Percentiles rank a stretch among this genome's conserved stretches.
Evolutionary conservation across 441 rosid genomes (phyloP).

Genomic region (Breynia disticha): DNA sequence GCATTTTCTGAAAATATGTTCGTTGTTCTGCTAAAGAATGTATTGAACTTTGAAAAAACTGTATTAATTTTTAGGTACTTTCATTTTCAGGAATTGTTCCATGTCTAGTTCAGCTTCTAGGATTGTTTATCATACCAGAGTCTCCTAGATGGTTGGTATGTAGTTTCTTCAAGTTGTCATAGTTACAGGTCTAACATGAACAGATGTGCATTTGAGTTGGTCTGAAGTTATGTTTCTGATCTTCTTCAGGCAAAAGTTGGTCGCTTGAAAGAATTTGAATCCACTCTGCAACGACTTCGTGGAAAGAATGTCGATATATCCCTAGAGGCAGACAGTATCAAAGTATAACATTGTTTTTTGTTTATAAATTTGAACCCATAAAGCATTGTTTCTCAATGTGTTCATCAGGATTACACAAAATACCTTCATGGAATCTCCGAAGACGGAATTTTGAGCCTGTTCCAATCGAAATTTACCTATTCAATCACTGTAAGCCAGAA

Average conservation of each 20-base stretch:
- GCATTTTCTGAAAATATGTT: not conserved
- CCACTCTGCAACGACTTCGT: constrained; percentile 33
- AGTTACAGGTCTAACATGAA: not conserved
- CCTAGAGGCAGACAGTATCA: constrained; percentile 47
- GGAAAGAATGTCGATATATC: constrained; percentile 41
- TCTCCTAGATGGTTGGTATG: constrained; percentile 68
- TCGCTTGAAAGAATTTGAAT: constrained; percentile 39
- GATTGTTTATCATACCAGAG: constrained; percentile 54
- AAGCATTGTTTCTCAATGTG: not conserved
- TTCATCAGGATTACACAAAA: constrained; percentile 29
- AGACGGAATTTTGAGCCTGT: constrained; percentile 24
- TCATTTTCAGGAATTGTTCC: constrained; percentile 31
- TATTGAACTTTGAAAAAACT: not conserved
- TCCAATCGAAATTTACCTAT: constrained; percentile 38
- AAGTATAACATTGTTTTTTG: constrained; percentile 10
- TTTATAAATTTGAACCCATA: not conserved
- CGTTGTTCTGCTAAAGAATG: not conserved
- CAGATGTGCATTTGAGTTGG: not conserved
- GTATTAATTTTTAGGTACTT: not conserved
- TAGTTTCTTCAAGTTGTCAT: not conserved
- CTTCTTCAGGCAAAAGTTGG: constrained; percentile 36
- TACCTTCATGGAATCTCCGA: constrained; percentile 11
- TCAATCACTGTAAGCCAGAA: constrained; percentile 37
- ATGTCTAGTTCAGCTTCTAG: constrained; percentile 27
- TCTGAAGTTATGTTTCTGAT: too few relatives aligned